Evolutionary conservation across 83 land plant species (phyloP).

Genomic region (Larix sibirica): DNA sequence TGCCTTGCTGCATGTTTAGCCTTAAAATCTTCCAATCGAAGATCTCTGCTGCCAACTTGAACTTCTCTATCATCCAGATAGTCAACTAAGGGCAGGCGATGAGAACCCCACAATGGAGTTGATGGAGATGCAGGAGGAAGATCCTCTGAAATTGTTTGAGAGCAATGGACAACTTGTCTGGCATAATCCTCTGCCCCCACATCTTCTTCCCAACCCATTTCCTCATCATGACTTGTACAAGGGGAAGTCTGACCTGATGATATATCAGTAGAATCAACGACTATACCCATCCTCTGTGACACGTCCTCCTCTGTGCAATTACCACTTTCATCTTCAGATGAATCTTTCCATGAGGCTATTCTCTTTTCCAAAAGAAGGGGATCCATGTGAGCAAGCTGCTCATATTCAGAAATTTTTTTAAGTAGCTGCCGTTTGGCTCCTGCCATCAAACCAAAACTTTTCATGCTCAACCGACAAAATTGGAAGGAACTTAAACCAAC

Average conservation of each 20-base stretch:
- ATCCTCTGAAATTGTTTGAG: background rate
- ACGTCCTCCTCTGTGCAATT: background rate
- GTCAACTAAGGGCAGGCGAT: background rate
- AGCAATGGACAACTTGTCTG: background rate
- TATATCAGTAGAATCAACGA: background rate
- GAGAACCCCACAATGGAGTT: background rate
- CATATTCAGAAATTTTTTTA: background rate
- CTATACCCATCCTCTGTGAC: no score
- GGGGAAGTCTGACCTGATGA: background rate
- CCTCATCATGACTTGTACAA: background rate
- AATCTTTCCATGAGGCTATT: background rate
- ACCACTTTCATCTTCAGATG: background rate
- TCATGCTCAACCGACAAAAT: background rate
- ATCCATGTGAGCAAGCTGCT: conserved; percentile 10
- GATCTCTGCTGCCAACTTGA: background rate
- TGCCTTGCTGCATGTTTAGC: background rate
- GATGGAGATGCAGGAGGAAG: background rate
- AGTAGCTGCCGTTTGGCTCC: background rate
- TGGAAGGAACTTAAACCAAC: background rate
- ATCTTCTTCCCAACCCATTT: background rate
- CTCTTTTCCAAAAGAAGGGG: conserved; percentile 2
- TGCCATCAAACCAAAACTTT: background rate
- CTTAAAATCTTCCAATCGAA: background rate
- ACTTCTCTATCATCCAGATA: background rate
- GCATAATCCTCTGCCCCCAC: background rate